These are phyloP conservation scores for Nakazawaea peltata DNA, from an alignment of 805 yeast genomes.

Conservation along the genomic window DNA sequence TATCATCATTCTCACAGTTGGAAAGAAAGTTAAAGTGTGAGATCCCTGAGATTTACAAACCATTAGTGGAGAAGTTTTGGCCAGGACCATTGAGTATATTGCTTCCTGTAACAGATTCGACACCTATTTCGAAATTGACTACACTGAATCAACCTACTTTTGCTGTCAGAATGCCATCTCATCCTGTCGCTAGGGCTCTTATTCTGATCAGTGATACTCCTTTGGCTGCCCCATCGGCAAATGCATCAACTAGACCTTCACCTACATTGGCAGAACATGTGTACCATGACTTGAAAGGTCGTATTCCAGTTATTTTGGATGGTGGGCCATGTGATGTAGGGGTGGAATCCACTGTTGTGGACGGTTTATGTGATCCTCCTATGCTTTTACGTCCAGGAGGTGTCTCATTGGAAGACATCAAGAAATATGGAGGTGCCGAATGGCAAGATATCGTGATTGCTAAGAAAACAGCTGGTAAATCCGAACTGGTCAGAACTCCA, in stretches of 20 bases:
- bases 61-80: slow-evolving; percentile 70
- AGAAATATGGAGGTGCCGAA: slow-evolving; percentile 49
- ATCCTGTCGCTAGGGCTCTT: slow-evolving; percentile 85
- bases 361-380: slow-evolving; percentile 82
- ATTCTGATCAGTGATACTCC: slow-evolving; percentile 82
- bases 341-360: slow-evolving; percentile 89
- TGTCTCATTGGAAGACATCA: slow-evolving; percentile 69
- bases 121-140: slow-evolving; percentile 61
- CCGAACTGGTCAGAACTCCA: slow-evolving; percentile 80
- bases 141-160: slow-evolving; percentile 87
- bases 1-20: slow-evolving; percentile 71
- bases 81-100: slow-evolving; percentile 94
- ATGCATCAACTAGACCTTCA: slow-evolving; percentile 91
- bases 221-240: slow-evolving; percentile 96
- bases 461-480: slow-evolving; percentile 52
- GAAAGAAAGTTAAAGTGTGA: slow-evolving; percentile 45
- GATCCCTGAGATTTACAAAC: slow-evolving; percentile 63
- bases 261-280: slow-evolving; percentile 90
- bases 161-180: slow-evolving; percentile 84
- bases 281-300: slow-evolving; percentile 65
- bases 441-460: slow-evolving; percentile 66
- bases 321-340: slow-evolving; percentile 90
- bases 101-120: slow-evolving; percentile 45
- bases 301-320: slow-evolving; percentile 78
- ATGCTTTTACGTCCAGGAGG: slow-evolving; percentile 93